These are phyloP conservation scores for Nematocida sp. DNA, from an alignment of 371 early-diverging fungal species.

Conservation along the genomic window DNA sequence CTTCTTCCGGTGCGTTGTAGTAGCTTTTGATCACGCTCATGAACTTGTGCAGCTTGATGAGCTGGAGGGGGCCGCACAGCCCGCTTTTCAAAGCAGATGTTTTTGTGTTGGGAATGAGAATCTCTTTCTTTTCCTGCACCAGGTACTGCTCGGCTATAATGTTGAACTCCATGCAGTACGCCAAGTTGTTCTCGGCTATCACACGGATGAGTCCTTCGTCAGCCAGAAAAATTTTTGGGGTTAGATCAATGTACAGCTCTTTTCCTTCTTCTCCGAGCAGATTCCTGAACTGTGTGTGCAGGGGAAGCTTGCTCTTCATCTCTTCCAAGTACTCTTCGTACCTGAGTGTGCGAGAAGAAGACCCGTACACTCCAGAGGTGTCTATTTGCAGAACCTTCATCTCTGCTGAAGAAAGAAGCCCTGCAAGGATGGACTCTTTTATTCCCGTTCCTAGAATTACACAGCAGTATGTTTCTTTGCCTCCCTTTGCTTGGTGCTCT, in stretches of 20 bases:
- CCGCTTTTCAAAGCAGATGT: conserved; percentile 76
- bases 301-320: conserved; percentile 69
- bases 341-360: conserved; percentile 67
- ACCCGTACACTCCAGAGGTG: conserved; percentile 93
- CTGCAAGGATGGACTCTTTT: conserved; percentile 96
- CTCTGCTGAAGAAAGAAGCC: conserved; percentile 86
- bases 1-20: conserved; percentile 71
- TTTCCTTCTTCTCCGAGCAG: conserved; percentile 66
- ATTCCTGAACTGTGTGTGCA: background rate
- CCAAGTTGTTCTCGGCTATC: conserved; percentile 81
- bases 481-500: background rate
- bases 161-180: conserved; percentile 89
- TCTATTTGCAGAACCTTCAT: conserved; percentile 96
- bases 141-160: conserved; percentile 88
- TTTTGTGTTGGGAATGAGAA: conserved; percentile 86
- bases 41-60: conserved; percentile 83
- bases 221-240: conserved; percentile 98
- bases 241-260: conserved; percentile 90
- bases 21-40: conserved; percentile 65
- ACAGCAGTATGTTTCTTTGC: conserved; percentile 32
- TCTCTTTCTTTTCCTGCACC: conserved; percentile 70
- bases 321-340: conserved; percentile 64
- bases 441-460: conserved; percentile 79
- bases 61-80: conserved; percentile 85
- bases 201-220: conserved; percentile 74